Base-by-base conservation (phyloP, 2,329 filamentous ascomycete species). In the Cucurbitaria berberidis region DNA sequence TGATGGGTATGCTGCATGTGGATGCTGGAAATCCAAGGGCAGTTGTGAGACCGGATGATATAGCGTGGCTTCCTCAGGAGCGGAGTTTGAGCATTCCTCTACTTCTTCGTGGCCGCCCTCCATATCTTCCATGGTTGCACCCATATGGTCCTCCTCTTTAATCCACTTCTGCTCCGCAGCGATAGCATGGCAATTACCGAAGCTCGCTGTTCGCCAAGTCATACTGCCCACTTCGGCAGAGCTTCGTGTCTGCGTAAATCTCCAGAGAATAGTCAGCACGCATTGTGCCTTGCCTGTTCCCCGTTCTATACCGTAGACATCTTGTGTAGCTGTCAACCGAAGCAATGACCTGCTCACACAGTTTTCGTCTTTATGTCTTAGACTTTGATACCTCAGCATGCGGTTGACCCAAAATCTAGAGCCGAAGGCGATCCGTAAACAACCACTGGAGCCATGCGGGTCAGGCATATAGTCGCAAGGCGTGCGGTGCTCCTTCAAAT, bases 381-480 rank as follows among this genome's bases (percentile, higher is more conserved):
- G 24, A 9, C 38, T 56, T n/a, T 61, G 57, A 9, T 77, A 63
- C 8, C 60, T 59, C 1, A 57, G 64, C 55, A 79, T 69, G 29
- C 68, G 69, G 11, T 63, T 63, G 1, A 74, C 78, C 78, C 78
- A 81, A 53, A 80, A 80, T 2, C 59, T 66, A 42, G 76, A 78
- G 2, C 77, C 76, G 45, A 81, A 80, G 1, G 60, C 61, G 8
- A 76, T 62, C 59, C 62, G 57, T 51, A 74, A 45, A 38, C 66
- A 40, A 51, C 69, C 57, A 49, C 51, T 53, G 2, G 51, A 47
- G n/a, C 60, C 55, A 16, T 51, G 42, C 18, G 52, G 45, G 53
- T 62, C 54, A 11, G 56, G 44, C 13, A 43, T 49, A 42, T 68
- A 63, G 30, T 67, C 61, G 40, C 65, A 66, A 40, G 47, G 52